These are phyloP conservation scores for Candida namnaoensis DNA, from an alignment of 805 yeast species.

Conservation along the genomic window DNA sequence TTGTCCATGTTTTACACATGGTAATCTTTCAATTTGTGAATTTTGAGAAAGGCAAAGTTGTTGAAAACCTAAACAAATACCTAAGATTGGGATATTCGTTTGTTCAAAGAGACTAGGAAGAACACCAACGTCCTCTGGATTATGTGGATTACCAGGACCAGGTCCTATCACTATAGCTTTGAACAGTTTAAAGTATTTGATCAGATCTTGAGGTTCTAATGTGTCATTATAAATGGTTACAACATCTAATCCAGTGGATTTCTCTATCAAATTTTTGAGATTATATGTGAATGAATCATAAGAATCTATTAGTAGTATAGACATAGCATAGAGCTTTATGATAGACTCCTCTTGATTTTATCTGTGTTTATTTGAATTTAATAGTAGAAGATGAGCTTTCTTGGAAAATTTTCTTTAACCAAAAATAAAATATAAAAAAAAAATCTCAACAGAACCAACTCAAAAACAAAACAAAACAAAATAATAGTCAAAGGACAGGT, in stretches of 20 bases:
- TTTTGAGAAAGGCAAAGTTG: conserved; percentile 62
- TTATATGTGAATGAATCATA: conserved; percentile 94
- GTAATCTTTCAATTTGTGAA: conserved; percentile 40
- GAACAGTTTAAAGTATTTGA: conserved; percentile 36
- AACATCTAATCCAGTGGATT: conserved; percentile 32
- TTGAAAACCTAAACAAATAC: conserved; percentile 93
- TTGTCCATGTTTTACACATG: conserved; percentile 78
- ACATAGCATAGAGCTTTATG: conserved; percentile 20
- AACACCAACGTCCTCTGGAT: conserved; percentile 60
- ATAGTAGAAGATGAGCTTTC: too few species aligned
- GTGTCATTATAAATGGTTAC: conserved; percentile 28
- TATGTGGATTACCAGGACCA: conserved; percentile 89
- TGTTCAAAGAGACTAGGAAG: conserved; percentile 46
- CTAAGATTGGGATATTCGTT: conserved; percentile 57
- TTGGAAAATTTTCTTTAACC: too few species aligned
- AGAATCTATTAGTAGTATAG: conserved; percentile 75
- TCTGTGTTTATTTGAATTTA: too few species aligned
- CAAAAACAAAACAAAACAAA: too few species aligned
- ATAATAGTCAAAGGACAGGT: too few species aligned
- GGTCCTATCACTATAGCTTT: conserved; percentile 88
- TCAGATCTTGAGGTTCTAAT: conserved; percentile 26
- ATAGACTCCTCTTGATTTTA: too few species aligned
- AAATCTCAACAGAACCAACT: too few species aligned
- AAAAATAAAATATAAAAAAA: too few species aligned
- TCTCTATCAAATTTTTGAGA: conserved; percentile 51